Percentiles rank a stretch among this genome's conserved stretches.
Conservation (phyloP, 176 grass and related monocot genomes). For the Cenchrus fungigraminus region DNA sequence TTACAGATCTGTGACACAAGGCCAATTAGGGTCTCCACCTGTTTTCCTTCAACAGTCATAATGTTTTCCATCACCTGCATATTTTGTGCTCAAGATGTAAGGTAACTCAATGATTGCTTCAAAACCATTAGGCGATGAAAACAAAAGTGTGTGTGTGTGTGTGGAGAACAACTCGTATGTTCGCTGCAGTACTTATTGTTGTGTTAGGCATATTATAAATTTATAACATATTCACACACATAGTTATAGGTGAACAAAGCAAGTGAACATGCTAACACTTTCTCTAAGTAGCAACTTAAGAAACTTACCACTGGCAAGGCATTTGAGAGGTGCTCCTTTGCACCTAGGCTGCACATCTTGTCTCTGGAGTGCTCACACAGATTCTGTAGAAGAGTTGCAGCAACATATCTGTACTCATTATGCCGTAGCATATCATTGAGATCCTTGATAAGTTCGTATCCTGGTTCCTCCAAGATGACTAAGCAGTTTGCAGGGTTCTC, state of each 20-base stretch:
- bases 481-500: not conserved
- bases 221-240: too few relatives aligned
- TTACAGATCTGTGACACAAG: not conserved
- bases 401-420: not conserved
- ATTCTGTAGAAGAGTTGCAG: not conserved
- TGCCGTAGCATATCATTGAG: not conserved
- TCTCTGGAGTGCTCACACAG: not conserved
- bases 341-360: not conserved
- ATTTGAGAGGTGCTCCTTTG: not conserved
- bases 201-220: too few relatives aligned
- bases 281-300: not conserved
- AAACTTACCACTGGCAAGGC: not conserved
- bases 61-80: not conserved
- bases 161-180: not conserved
- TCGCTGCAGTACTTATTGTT: too few relatives aligned
- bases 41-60: not conserved
- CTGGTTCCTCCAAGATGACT: not conserved
- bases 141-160: not conserved
- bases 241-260: not conserved
- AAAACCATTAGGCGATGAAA: not conserved
- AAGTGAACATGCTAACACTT: not conserved
- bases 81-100: not conserved
- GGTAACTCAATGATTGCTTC: not conserved
- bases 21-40: not conserved
- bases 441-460: slow-evolving; percentile 6